Evolutionary conservation across 306 rosid species (phyloP).

Genomic region (Cucurbita moschata): DNA sequence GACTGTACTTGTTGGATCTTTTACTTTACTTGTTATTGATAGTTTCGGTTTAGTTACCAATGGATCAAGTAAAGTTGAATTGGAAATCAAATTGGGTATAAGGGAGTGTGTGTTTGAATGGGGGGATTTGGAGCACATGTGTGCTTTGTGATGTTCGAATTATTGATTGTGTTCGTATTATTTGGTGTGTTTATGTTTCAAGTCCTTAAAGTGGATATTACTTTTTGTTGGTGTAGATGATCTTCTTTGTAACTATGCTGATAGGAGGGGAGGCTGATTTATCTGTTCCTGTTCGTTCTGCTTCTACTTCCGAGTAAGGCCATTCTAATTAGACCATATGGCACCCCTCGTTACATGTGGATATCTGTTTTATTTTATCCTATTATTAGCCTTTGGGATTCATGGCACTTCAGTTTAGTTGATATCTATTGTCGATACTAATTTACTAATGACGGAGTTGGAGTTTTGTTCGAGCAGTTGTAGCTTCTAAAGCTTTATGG

Average conservation of each 20-base stretch:
- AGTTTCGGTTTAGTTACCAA: not conserved
- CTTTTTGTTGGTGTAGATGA: slow-evolving; percentile 24
- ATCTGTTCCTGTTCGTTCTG: not conserved
- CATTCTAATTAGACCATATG: not conserved
- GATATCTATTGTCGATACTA: not conserved
- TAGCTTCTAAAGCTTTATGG: not conserved
- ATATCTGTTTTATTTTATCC: not conserved
- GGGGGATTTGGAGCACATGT: not conserved
- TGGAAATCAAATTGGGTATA: not conserved
- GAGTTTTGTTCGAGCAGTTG: not conserved
- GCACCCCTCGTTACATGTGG: not conserved
- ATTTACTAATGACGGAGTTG: not conserved
- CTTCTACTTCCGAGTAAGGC: slow-evolving; percentile 22
- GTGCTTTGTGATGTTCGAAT: not conserved
- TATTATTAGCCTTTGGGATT: not conserved
- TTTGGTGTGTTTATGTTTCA: not conserved
- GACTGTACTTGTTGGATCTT: not conserved
- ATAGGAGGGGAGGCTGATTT: slow-evolving; percentile 22
- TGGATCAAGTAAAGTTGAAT: not conserved
- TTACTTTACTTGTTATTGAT: not conserved
- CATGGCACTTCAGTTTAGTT: not conserved
- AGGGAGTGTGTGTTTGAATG: not conserved
- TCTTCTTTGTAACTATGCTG: slow-evolving; percentile 29
- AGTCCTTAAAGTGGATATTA: not conserved
- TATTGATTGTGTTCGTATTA: not conserved